These are phyloP conservation scores for Termitomyces sp. DNA, from an alignment of 768 basidiomycete species.

Conservation along the genomic window DNA sequence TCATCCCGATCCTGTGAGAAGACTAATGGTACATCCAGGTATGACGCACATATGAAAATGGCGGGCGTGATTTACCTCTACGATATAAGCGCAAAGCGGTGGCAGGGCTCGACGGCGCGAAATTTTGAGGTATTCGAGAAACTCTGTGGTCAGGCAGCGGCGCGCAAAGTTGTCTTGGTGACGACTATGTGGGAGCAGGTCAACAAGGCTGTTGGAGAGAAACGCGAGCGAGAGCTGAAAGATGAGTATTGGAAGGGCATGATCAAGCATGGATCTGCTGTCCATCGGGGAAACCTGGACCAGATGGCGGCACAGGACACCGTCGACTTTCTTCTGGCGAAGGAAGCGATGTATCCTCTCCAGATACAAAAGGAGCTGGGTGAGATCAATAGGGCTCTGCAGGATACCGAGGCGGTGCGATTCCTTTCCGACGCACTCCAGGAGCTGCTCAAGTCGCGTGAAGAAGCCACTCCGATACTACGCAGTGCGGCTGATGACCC, in stretches of 20 bases:
- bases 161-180: slow-evolving; percentile 12
- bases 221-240: slow-evolving; percentile 7
- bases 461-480: slow-evolving; percentile 4
- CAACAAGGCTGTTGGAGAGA: neutral
- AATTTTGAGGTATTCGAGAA: slow-evolving; percentile 14
- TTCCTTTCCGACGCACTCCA: slow-evolving; percentile 3
- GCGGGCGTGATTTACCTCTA: slow-evolving; percentile 15
- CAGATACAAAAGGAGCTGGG: slow-evolving; percentile 10
- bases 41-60: slow-evolving; percentile 12
- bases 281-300: slow-evolving; percentile 2
- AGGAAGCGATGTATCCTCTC: slow-evolving; percentile 8
- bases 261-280: slow-evolving; percentile 7
- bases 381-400: slow-evolving; percentile 4
- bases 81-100: slow-evolving; percentile 9
- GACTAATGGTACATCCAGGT: slow-evolving; percentile 6
- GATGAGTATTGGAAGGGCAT: slow-evolving; percentile 8
- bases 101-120: slow-evolving; percentile 6
- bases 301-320: slow-evolving; percentile 11
- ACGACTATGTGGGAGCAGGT: slow-evolving; percentile 11
- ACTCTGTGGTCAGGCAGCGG: slow-evolving; percentile 11
- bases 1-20: too few relatives aligned
- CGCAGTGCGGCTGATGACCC: neutral
- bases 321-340: slow-evolving; percentile 13
- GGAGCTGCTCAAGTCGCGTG: slow-evolving; percentile 3
- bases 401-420: slow-evolving; percentile 6